phyloP scores from a whole-genome alignment of 1,139 yeast species.

The Saccharomyces pastorianus region DNA sequence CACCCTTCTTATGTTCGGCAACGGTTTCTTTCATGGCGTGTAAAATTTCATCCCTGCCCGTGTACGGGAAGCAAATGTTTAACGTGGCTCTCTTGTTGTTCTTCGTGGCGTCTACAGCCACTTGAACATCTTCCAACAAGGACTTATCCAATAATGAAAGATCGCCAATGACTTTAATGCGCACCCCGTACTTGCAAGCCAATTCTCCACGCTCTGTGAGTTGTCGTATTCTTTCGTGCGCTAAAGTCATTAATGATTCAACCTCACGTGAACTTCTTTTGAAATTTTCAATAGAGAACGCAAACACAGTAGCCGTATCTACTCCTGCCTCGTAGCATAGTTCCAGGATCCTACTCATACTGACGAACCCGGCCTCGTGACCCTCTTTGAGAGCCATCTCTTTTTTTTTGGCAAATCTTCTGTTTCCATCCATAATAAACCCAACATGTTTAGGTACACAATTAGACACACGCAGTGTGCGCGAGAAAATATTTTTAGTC shows the following conservation, averaged over 20 bases:
- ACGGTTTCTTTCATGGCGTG: slow-evolving; percentile 48
- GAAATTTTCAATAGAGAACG: slow-evolving; percentile 92
- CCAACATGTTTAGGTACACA: slow-evolving; percentile 88
- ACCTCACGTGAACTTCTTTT: slow-evolving; percentile 76
- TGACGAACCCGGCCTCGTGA: slow-evolving; percentile 83
- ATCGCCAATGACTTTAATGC: slow-evolving; percentile 68
- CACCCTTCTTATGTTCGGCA: background rate
- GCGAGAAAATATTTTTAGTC: slow-evolving; percentile 46
- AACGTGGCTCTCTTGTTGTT: slow-evolving; percentile 63
- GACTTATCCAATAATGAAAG: slow-evolving; percentile 57
- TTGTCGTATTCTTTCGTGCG: slow-evolving; percentile 66
- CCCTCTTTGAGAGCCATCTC: slow-evolving; percentile 82
- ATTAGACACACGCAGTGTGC: slow-evolving; percentile 57
- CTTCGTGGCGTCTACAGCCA: slow-evolving; percentile 61
- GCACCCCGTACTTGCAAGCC: slow-evolving; percentile 74
- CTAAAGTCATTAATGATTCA: slow-evolving; percentile 79
- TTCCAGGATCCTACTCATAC: slow-evolving; percentile 72
- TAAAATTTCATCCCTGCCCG: slow-evolving; percentile 85
- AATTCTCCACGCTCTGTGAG: slow-evolving; percentile 69
- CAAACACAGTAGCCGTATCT: slow-evolving; percentile 78
- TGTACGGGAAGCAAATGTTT: slow-evolving; percentile 92
- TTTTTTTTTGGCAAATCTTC: slow-evolving; percentile 70
- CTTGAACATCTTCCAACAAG: slow-evolving; percentile 50
- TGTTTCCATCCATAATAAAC: slow-evolving; percentile 94
- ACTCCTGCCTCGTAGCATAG: slow-evolving; percentile 82